Percentiles rank a stretch among this genome's conserved stretches.
phyloP scores from a whole-genome alignment of 2,329 filamentous ascomycete species.

The Alternaria ethzedia region DNA sequence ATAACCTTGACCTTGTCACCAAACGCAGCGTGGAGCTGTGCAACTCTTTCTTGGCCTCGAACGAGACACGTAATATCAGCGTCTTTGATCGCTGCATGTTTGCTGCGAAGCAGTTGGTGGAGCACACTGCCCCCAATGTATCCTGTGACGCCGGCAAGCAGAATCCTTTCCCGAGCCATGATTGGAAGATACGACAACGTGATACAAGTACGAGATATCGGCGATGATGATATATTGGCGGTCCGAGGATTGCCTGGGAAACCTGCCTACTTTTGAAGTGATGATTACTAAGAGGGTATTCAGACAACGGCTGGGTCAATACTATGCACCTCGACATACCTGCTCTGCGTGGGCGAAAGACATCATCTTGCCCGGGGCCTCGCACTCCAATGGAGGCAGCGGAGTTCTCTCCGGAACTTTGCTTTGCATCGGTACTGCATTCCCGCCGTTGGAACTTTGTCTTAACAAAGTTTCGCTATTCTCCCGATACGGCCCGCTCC shows the following conservation, averaged over 20 bases:
- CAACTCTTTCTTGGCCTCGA: neutral
- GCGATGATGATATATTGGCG: neutral
- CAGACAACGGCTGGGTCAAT: neutral
- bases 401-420: neutral
- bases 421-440: neutral
- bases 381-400: neutral
- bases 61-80: neutral
- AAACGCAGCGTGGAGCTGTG: neutral
- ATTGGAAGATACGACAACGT: neutral
- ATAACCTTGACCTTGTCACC: neutral
- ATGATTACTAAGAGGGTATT: neutral
- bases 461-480: neutral
- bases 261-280: neutral
- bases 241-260: neutral
- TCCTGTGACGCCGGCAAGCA: neutral
- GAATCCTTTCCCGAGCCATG: neutral
- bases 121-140: slow-evolving; percentile 2
- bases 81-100: neutral
- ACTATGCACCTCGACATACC: neutral
- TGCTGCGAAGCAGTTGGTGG: neutral
- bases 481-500: neutral
- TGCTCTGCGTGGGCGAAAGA: neutral
- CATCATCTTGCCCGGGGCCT: neutral
- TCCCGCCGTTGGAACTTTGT: neutral
- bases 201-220: neutral